These are phyloP conservation scores for Phytophthora pinifolia DNA, from an alignment of 352 stramenopile species.

Conservation along the genomic window DNA sequence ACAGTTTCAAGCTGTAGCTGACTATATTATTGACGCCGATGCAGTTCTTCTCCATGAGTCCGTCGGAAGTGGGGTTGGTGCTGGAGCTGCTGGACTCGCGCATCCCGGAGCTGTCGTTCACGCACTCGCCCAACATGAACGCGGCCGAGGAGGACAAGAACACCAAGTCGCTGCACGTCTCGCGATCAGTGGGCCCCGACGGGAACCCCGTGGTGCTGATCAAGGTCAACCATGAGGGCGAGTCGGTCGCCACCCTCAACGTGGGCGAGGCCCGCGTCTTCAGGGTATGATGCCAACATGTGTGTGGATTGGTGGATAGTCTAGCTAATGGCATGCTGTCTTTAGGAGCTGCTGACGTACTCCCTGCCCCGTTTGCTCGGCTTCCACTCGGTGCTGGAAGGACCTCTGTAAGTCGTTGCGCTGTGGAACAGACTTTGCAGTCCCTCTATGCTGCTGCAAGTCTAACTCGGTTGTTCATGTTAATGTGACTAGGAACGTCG, in stretches of 20 bases:
- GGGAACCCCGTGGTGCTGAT: constrained; percentile 59
- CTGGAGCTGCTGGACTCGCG: constrained; percentile 76
- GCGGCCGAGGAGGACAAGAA: constrained; percentile 51
- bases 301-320: not conserved
- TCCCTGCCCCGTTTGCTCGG: constrained; percentile 75
- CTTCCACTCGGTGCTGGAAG: constrained; percentile 79
- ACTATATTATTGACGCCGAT: constrained; percentile 6
- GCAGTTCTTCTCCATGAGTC: constrained; percentile 84
- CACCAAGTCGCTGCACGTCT: constrained; percentile 52
- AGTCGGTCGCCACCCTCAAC: constrained; percentile 62
- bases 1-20: not conserved
- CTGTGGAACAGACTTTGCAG: not conserved
- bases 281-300: constrained; percentile 17
- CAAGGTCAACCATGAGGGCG: constrained; percentile 50
- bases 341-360: constrained; percentile 73
- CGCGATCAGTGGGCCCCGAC: constrained; percentile 39
- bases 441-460: not conserved
- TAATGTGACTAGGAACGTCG: constrained; percentile 56
- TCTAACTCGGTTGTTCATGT: constrained; percentile 4
- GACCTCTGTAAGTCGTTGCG: constrained; percentile 47
- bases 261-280: constrained; percentile 68
- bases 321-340: not conserved
- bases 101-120: constrained; percentile 63
- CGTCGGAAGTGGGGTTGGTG: constrained; percentile 73
- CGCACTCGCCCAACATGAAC: constrained; percentile 84